Evolutionary conservation across 352 stramenopile species (phyloP).

Genomic region (Phytopythium aichiense): DNA sequence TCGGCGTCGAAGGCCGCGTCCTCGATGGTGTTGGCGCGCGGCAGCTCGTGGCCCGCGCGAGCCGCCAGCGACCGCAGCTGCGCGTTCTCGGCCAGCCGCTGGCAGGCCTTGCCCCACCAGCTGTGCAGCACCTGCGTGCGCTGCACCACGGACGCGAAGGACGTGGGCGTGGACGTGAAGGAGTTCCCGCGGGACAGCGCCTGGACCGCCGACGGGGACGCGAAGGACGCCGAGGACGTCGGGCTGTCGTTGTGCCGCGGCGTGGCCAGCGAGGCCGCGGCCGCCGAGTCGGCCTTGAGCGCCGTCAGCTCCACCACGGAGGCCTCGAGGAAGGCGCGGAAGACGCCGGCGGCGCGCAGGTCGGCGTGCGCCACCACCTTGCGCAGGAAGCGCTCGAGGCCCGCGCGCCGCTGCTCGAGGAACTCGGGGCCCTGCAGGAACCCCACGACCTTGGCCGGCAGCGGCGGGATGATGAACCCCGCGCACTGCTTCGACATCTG

Average conservation of each 20-base stretch:
- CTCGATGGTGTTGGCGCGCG: slow-evolving; percentile 43
- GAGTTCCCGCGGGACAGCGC: slow-evolving; percentile 14
- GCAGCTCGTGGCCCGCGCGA: slow-evolving; percentile 40
- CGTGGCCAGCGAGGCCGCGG: slow-evolving; percentile 4
- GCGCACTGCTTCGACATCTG: slow-evolving; percentile 63
- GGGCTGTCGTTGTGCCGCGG: slow-evolving; percentile 14
- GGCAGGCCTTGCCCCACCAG: slow-evolving; percentile 81
- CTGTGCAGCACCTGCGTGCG: slow-evolving; percentile 68
- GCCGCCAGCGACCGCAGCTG: slow-evolving; percentile 61
- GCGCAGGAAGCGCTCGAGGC: slow-evolving; percentile 75
- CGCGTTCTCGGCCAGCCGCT: slow-evolving; percentile 79
- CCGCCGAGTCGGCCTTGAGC: slow-evolving; percentile 49
- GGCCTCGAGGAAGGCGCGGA: slow-evolving; percentile 72
- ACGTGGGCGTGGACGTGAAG: slow-evolving; percentile 26
- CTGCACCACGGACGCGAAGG: slow-evolving; percentile 46
- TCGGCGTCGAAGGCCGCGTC: slow-evolving; percentile 67
- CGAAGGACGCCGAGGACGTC: slow-evolving; percentile 9
- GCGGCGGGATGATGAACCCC: slow-evolving; percentile 79
- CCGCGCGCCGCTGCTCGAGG: slow-evolving; percentile 64
- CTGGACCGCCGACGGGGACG: background rate
- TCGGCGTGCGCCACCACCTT: slow-evolving; percentile 79
- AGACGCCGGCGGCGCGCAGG: slow-evolving; percentile 60
- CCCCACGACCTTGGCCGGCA: slow-evolving; percentile 75
- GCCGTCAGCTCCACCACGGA: slow-evolving; percentile 69
- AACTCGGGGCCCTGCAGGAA: slow-evolving; percentile 78